Evolutionary conservation across 2,329 filamentous ascomycete species (phyloP), one percentile per base, ranked within the genome.

Genomic region (Macroventuria anomochaeta): DNA sequence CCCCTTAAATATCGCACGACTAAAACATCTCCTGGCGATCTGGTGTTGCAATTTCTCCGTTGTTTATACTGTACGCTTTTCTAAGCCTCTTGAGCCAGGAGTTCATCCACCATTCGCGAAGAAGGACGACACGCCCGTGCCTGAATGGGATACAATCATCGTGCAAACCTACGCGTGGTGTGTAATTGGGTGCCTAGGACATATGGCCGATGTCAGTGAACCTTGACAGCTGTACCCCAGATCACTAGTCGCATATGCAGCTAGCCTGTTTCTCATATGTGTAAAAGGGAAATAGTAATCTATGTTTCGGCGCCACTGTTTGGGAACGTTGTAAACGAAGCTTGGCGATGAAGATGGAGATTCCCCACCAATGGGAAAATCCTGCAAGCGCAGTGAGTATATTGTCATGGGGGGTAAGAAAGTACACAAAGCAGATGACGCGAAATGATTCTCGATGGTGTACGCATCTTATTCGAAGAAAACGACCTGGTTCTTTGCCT

Each of bases 281-380:
- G 48, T 34, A 49, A 37, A 50, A 52, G 13, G 28, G 53, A 41
- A 49, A 25, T 34, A 51, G 46, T 48, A 63, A 62, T 62, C 51
- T 60, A 49, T 48, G 43, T 51, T 55, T 41, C 36, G 33, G 28
- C 57, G 59, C 55, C 47, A 58, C 46, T 53, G 57, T 61, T 61
- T 59, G 44, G 55, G 46, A 46, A 38, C 21, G 43, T 36, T 50
- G 53, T 36, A 47, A 49, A 57, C 37, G 41, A 53, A 49, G 31
- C 62, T 65, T 66, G 62, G 63, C 62, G 25, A 48, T 49, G 32
- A 8, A 40, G 38, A 23, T 13, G 29, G 31, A 49, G 31, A 62
- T 62, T 53, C 54, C 59, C 64, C 63, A 63, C 64, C 63, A 67
- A 67, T 65, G 41, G 58, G 59, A 62, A 37, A 40, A 61, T 58